A percentile compares a stretch with the other conserved stretches of the same genome.
These are phyloP conservation scores for Nakazawaea pomicola DNA, from an alignment of 805 yeast genomes.

Conservation along the genomic window DNA sequence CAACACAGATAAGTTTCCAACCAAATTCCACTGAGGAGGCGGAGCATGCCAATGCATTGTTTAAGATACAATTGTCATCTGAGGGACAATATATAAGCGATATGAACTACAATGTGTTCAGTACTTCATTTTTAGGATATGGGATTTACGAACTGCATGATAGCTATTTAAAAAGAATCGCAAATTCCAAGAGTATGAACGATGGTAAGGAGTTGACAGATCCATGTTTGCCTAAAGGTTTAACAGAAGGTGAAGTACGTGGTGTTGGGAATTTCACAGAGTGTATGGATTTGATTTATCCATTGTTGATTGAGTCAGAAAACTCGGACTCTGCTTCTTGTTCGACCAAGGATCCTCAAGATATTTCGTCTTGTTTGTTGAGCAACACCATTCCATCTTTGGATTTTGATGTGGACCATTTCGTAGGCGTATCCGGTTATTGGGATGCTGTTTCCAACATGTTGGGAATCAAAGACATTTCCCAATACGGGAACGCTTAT, in stretches of 20 bases:
- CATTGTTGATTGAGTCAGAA: slow-evolving; percentile 29
- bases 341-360: slow-evolving; percentile 18
- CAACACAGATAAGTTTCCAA: slow-evolving; percentile 60
- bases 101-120: slow-evolving; percentile 38
- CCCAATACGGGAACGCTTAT: slow-evolving; percentile 32
- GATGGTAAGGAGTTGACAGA: slow-evolving; percentile 26
- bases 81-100: slow-evolving; percentile 21
- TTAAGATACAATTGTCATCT: slow-evolving; percentile 37
- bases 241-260: slow-evolving; percentile 24
- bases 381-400: slow-evolving; percentile 50
- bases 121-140: slow-evolving; percentile 54
- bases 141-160: slow-evolving; percentile 55
- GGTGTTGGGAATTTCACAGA: slow-evolving; percentile 49
- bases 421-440: slow-evolving; percentile 63
- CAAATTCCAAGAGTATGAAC: slow-evolving; percentile 13
- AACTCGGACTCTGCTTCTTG: slow-evolving; percentile 15
- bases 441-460: slow-evolving; percentile 56
- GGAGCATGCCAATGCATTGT: slow-evolving; percentile 42
- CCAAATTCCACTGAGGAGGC: slow-evolving; percentile 43
- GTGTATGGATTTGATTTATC: slow-evolving; percentile 45
- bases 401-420: slow-evolving; percentile 50
- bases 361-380: slow-evolving; percentile 42
- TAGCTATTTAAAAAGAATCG: slow-evolving; percentile 37
- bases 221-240: slow-evolving; percentile 55
- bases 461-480: slow-evolving; percentile 26